Evolutionary conservation across 2,329 filamentous ascomycete species (phyloP), one percentile per base, ranked within the genome.

Genomic region (Fusarium gaditjirri): DNA sequence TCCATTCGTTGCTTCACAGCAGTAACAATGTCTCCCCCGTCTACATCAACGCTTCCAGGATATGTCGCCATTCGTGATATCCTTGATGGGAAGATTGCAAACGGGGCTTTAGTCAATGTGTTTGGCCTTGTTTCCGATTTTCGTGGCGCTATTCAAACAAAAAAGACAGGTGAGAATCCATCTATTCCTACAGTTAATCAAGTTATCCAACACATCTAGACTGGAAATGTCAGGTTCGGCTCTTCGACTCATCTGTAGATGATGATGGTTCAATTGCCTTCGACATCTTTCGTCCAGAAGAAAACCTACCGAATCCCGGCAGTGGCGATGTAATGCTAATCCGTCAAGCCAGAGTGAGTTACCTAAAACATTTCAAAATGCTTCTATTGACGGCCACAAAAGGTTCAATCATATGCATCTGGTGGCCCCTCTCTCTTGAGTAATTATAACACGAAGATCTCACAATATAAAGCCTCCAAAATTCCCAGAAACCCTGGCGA

Each of bases 51-150:
- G 54, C 79, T 77, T 25, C 60, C 65, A 25, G 71, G 73, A 52
- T 80, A 78, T 60, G 65, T 66, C 54, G 61, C 77, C 17, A 79
- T 86, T 72, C 76, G 81, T 69, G 78, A 84, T 35, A 77, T 89
- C 25, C 75, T 90, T 67, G 80, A 86, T 55, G 80, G 80, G 25
- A 77, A 79, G 29, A 61, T 80, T 49, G 50, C 11, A 17, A 19
- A 29, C 16, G 33, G 25, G 71, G 13, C 21, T 73, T 31, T 83
- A 10, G 83, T 91, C 70, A 91, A 84, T 80, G 82, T 96, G 43
- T 86, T 94, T 55, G 94, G 94, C 3, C 81, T 95, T 8, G 88
- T 95, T 7, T 88, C 89, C 56, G 93, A 95, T 74, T 86, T 85
- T 53, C 85, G 89, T 62, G 80, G 85, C 2, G 87, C 89, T 2